A percentile compares a stretch with the other conserved stretches of the same genome.
These are phyloP conservation scores for Alternaria infectoria DNA, from an alignment of 2,329 filamentous ascomycete species.

Conservation along the genomic window DNA sequence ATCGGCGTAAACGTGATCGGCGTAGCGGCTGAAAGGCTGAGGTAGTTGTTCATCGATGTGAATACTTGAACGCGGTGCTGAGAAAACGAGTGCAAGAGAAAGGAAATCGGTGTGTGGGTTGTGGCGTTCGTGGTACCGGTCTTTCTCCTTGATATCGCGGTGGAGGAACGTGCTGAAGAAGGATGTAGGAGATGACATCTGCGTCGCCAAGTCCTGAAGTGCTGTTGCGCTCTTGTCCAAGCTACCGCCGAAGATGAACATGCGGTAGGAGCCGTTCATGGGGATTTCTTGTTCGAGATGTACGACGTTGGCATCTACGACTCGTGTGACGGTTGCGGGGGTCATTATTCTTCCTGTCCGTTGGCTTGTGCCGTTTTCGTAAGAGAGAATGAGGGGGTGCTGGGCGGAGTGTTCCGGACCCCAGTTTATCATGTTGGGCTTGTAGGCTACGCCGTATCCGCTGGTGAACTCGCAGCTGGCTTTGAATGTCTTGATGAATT, in stretches of 20 bases:
- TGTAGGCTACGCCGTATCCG: conserved; percentile 88
- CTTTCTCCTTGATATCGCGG: conserved; percentile 59
- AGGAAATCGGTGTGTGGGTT: conserved; percentile 86
- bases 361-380: conserved; percentile 62
- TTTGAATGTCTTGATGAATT: conserved; percentile 90
- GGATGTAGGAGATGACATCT: conserved; percentile 69
- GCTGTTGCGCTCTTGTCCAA: conserved; percentile 65
- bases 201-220: conserved; percentile 71
- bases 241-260: conserved; percentile 84
- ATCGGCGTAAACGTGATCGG: conserved; percentile 85
- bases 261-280: conserved; percentile 83
- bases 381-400: conserved; percentile 71
- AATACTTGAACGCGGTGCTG: conserved; percentile 69
- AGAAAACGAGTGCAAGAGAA: conserved; percentile 78
- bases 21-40: conserved; percentile 72
- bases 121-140: conserved; percentile 74
- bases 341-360: conserved; percentile 77
- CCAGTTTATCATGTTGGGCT: conserved; percentile 85
- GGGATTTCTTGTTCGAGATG: conserved; percentile 90
- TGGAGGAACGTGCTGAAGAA: conserved; percentile 75
- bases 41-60: conserved; percentile 77
- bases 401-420: conserved; percentile 73
- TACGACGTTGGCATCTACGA: conserved; percentile 87
- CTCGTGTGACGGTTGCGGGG: conserved; percentile 81
- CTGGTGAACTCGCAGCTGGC: conserved; percentile 90